Percentiles rank a stretch among this genome's conserved stretches.
Evolutionary conservation across 306 rosid genomes (phyloP).

Genomic region (Quercus rubra): DNA sequence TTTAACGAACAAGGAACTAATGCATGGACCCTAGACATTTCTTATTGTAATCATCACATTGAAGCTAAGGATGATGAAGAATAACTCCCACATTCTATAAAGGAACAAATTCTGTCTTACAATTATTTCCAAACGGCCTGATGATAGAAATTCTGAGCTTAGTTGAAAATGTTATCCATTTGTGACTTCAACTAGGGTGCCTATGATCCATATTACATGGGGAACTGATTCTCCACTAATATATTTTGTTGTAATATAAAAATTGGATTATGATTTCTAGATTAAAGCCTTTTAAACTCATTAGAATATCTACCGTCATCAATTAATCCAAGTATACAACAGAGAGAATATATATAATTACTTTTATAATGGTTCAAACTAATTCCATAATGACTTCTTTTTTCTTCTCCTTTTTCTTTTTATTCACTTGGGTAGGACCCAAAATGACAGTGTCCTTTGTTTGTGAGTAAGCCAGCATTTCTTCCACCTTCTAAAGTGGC

Average conservation of each 20-base stretch:
- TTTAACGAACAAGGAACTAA: conserved; percentile 13
- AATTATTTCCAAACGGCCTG: conserved; percentile 20
- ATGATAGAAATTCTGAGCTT: conserved; percentile 24
- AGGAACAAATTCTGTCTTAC: conserved; percentile 37
- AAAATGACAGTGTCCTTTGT: background rate
- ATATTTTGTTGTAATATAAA: conserved; percentile 8
- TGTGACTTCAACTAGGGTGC: conserved; percentile 31
- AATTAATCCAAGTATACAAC: background rate
- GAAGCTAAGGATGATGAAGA: conserved; percentile 28
- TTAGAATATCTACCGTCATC: conserved; percentile 1
- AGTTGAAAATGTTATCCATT: conserved; percentile 26
- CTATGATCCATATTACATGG: conserved; percentile 5
- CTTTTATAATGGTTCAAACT: background rate
- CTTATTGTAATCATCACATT: conserved; percentile 11
- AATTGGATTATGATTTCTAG: conserved; percentile 21
- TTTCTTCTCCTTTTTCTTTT: background rate
- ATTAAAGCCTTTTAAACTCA: background rate
- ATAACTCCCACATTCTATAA: conserved; percentile 20
- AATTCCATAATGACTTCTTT: background rate
- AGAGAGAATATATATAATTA: background rate
- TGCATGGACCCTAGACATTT: background rate
- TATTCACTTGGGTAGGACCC: background rate
- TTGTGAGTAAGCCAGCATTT: background rate
- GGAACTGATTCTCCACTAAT: conserved; percentile 44
- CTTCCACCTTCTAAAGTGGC: background rate